Percentiles rank a stretch among this genome's conserved stretches.
phyloP scores from a whole-genome alignment of 1,284 basidiomycete genomes.

The Apiotrichum sp. region DNA sequence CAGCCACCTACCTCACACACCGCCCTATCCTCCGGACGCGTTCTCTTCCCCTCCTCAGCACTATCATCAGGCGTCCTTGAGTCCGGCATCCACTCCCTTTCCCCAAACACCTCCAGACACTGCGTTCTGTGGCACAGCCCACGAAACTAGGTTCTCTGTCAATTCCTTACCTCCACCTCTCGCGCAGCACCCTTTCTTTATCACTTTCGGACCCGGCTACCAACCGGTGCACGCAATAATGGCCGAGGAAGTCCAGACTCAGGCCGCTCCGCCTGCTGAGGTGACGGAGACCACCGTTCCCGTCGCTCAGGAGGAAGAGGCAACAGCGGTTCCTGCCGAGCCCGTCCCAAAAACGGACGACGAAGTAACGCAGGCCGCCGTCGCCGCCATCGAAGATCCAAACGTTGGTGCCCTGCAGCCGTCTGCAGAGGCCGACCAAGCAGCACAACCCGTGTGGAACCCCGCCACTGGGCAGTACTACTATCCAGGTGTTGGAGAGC shows the following conservation, averaged over 20 bases:
- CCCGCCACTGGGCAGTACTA: constrained; percentile 1
- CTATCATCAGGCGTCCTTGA: background rate
- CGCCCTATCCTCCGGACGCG: background rate
- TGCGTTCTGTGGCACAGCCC: background rate
- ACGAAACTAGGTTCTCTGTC: background rate
- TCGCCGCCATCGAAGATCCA: background rate
- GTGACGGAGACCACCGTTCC: too few species aligned
- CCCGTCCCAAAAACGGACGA: too few species aligned
- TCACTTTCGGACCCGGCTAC: background rate
- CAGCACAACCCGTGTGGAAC: background rate
- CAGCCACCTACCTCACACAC: background rate
- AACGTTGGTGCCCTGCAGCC: background rate
- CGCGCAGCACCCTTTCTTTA: background rate
- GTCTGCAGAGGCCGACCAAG: background rate
- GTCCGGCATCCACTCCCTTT: background rate
- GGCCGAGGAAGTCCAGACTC: background rate
- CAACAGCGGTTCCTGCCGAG: too few species aligned
- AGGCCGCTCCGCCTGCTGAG: background rate
- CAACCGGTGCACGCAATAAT: background rate
- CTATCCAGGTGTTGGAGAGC: background rate
- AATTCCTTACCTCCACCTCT: background rate
- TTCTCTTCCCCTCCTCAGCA: background rate
- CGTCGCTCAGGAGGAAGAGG: too few species aligned
- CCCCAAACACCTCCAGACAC: background rate
- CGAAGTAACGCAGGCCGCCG: too few species aligned